Percentiles rank a stretch among this genome's conserved stretches.
These are phyloP conservation scores for Vigna radiata DNA, from an alignment of 306 rosid genomes.

Conservation along the genomic window DNA sequence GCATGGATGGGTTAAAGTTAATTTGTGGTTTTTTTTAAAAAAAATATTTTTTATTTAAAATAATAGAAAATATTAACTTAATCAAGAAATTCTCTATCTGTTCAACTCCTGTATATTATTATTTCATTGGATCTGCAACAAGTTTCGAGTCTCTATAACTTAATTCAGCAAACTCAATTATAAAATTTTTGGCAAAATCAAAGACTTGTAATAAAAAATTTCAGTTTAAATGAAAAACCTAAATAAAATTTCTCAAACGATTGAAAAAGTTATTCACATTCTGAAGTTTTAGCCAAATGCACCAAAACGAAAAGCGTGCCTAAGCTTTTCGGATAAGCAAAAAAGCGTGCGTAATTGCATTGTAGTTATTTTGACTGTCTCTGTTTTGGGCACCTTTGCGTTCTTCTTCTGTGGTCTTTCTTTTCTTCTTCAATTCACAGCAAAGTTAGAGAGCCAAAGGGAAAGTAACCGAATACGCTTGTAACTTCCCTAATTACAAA, in stretches of 20 bases:
- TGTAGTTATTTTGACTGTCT: conserved; percentile 9
- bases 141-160: too few relatives aligned
- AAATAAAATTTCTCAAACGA: too few relatives aligned
- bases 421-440: conserved; percentile 4
- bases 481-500: not conserved
- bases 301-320: not conserved
- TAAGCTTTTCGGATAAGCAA: not conserved
- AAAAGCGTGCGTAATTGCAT: not conserved
- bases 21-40: not conserved
- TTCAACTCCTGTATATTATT: too few relatives aligned
- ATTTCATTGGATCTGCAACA: too few relatives aligned
- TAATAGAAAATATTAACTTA: too few relatives aligned
- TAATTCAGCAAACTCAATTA: too few relatives aligned
- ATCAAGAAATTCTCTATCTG: too few relatives aligned
- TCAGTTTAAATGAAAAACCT: too few relatives aligned
- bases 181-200: too few relatives aligned
- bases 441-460: conserved; percentile 29
- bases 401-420: conserved; percentile 28
- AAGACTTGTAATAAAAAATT: too few relatives aligned
- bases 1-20: too few relatives aligned
- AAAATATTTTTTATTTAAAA: not conserved
- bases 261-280: not conserved
- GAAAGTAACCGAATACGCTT: not conserved
- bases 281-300: not conserved
- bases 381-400: not conserved